Percentiles rank a stretch among this genome's conserved stretches.
phyloP scores from a whole-genome alignment of 257 asterid genomes.

The Capsicum pubescens region DNA sequence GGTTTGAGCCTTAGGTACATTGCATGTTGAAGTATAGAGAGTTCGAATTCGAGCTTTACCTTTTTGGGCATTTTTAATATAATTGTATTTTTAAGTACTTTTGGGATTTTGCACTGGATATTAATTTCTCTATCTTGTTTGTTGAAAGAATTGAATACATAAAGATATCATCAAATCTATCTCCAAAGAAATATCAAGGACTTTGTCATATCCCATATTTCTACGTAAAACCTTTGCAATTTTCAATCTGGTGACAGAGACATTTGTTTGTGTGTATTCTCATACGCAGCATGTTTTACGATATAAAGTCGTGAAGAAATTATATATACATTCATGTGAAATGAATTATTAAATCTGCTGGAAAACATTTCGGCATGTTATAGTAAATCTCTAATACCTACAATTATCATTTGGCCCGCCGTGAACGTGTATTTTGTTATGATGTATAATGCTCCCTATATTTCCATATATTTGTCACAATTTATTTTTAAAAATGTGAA shows the following conservation, averaged over 20 bases:
- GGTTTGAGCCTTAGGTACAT: conserved; percentile 6
- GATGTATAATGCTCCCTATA: too few species aligned
- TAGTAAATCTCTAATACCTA: not conserved
- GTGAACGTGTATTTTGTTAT: too few species aligned
- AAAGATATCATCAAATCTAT: not conserved
- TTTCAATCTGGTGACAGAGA: not conserved
- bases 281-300: not conserved
- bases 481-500: too few species aligned
- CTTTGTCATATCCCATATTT: not conserved
- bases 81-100: not conserved
- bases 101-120: conserved; percentile 3
- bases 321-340: not conserved
- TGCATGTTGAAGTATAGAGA: not conserved
- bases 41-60: not conserved
- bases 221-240: not conserved
- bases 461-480: too few species aligned
- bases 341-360: not conserved
- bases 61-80: not conserved
- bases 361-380: too few species aligned
- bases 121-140: conserved; percentile 15
- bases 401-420: too few species aligned
- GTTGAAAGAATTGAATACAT: not conserved
- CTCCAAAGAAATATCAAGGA: not conserved
- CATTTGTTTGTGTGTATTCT: not conserved
- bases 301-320: not conserved